These are phyloP conservation scores for Trichomonas gallinae DNA, from an alignment of 208 protist species.

Conservation along the genomic window DNA sequence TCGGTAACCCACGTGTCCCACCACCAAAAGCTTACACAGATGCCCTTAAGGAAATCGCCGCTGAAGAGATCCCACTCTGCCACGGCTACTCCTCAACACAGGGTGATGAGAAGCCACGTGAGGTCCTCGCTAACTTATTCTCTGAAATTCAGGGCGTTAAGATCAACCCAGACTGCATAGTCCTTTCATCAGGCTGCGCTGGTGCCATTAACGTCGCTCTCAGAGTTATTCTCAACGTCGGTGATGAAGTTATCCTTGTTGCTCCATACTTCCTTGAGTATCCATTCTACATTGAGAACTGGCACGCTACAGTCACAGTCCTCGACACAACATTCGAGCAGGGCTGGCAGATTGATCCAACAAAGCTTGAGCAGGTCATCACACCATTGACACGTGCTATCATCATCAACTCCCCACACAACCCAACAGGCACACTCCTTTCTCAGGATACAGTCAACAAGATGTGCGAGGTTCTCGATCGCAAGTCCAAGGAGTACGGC, in stretches of 20 bases:
- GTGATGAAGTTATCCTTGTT: neutral
- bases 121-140: neutral
- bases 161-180: neutral
- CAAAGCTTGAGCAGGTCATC: neutral
- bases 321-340: neutral
- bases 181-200: neutral
- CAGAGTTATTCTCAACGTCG: neutral
- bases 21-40: neutral
- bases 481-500: neutral
- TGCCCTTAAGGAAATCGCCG: neutral
- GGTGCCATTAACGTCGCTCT: neutral
- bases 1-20: neutral
- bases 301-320: neutral
- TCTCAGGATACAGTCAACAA: neutral
- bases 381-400: neutral
- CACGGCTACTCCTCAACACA: neutral
- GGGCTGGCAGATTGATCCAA: neutral
- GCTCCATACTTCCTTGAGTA: neutral
- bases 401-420: slow-evolving; percentile 4
- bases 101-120: neutral
- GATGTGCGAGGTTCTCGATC: neutral
- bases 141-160: neutral
- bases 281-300: neutral
- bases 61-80: neutral
- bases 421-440: neutral